phyloP scores from a whole-genome alignment of 2,329 filamentous ascomycete genomes.

The Monilinia polystroma region DNA sequence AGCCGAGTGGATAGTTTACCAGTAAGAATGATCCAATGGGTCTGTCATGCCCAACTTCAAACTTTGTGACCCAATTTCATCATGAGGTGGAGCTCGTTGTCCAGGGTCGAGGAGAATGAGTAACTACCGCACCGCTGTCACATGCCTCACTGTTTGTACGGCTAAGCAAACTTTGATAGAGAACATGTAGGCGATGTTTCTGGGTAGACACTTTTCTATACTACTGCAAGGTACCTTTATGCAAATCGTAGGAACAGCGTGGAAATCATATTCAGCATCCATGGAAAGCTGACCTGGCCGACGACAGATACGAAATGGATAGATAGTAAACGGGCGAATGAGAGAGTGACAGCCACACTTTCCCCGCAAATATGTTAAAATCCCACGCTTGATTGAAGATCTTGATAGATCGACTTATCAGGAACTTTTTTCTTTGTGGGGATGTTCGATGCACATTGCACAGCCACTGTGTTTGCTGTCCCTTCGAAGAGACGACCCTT shows the following conservation, averaged over 20 bases:
- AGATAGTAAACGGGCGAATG: background rate
- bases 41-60: background rate
- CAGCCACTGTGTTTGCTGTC: slow-evolving; percentile 11
- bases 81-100: background rate
- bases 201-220: background rate
- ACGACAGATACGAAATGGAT: background rate
- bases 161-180: background rate
- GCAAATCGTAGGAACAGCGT: background rate
- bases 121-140: slow-evolving; percentile 1
- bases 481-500: background rate
- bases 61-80: background rate
- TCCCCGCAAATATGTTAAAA: background rate
- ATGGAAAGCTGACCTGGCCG: slow-evolving; percentile 1
- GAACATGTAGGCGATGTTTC: background rate
- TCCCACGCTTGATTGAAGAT: slow-evolving; percentile 1
- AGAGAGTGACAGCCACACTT: slow-evolving; percentile 3
- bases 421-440: no score
- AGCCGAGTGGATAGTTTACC: background rate
- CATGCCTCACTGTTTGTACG: background rate
- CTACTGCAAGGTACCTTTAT: slow-evolving; percentile 4
- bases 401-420: background rate
- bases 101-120: background rate
- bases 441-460: slow-evolving; percentile 6
- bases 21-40: background rate
- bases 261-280: background rate